phyloP scores from a whole-genome alignment of 805 yeast genomes.

The Metschnikowia rubicola region DNA sequence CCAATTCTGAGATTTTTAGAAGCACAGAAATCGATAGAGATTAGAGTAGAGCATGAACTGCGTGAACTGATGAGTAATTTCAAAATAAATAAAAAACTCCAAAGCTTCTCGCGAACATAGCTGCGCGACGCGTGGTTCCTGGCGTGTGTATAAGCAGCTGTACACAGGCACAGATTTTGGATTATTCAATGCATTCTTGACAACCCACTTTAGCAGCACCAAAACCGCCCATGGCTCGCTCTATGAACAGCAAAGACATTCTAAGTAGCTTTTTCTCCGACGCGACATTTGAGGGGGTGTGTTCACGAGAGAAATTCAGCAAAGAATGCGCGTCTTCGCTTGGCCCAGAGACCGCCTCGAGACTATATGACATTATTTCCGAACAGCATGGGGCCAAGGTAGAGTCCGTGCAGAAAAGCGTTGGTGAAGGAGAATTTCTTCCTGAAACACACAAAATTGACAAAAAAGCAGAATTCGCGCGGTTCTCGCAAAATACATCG shows the following conservation, averaged over 20 bases:
- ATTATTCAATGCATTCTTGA: background rate
- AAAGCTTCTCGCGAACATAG: too few species aligned
- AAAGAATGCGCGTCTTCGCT: conserved; percentile 2
- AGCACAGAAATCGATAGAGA: too few species aligned
- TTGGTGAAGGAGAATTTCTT: background rate
- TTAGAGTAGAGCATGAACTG: too few species aligned
- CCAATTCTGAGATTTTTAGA: too few species aligned
- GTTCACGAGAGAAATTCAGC: conserved; percentile 3
- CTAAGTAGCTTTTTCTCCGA: conserved; percentile 7
- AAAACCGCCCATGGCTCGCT: background rate
- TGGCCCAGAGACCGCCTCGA: background rate
- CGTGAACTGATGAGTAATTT: too few species aligned
- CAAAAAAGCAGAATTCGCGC: background rate
- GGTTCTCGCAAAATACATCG: background rate
- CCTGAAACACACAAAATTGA: background rate
- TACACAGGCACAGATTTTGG: background rate
- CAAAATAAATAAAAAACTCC: too few species aligned
- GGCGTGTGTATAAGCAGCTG: background rate
- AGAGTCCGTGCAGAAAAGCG: background rate
- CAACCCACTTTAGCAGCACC: background rate
- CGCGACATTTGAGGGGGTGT: conserved; percentile 2
- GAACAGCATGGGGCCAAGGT: conserved; percentile 2
- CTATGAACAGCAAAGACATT: conserved; percentile 9
- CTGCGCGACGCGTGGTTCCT: background rate
- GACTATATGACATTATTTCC: conserved; percentile 2